Base-by-base conservation (phyloP, 164 flowering plant genomes). In the Vitis riparia region DNA sequence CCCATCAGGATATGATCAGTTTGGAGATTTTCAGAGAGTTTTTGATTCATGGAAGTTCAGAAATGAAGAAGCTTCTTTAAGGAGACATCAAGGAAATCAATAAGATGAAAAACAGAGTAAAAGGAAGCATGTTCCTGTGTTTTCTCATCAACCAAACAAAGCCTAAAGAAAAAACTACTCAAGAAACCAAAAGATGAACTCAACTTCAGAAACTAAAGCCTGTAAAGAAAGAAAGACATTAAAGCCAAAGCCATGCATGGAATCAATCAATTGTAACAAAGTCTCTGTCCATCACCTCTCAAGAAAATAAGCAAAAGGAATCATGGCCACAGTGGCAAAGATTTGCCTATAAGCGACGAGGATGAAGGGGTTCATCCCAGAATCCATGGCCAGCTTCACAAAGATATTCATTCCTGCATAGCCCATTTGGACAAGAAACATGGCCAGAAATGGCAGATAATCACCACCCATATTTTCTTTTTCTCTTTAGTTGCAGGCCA, bases 301-400 rank as follows among this genome's bases (percentile, higher is more conserved):
- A 17, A 80, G 68, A 76, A 84, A 77, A 58, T 63, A 84, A 71
- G 90, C 94, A 16, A 91, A 78, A 3, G 97, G 97, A 14, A 63
- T 27, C 17, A 82, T 70, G 23, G 82, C 73, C n/a, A 85, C 4
- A 48, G 89, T 74, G 60, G 88, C 93, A 51, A 91, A 73, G 50
- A 91, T 73, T 70, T 91, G 97, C 3, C 97, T 74, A 51, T 89
- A 91, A 50, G 88, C 79, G 8, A 87, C 89, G 63, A 90, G 84
- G 15, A 91, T 81, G 23, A 85, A 80, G 0, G 94, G 94, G 65
- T 85, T 79, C 93, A 89, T 84, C 73, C 94, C 97, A 4, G 85
- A 68, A 51, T 87, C 87, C 84, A 91, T 70, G 47, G 94, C 94
- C 15, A 89, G 78, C 73, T 89, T 91, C 0, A 88, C 79, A 0